Percentiles rank a stretch among this genome's conserved stretches.
phyloP scores from a whole-genome alignment of 2,329 filamentous ascomycete genomes.

The Trichoderma sp. region DNA sequence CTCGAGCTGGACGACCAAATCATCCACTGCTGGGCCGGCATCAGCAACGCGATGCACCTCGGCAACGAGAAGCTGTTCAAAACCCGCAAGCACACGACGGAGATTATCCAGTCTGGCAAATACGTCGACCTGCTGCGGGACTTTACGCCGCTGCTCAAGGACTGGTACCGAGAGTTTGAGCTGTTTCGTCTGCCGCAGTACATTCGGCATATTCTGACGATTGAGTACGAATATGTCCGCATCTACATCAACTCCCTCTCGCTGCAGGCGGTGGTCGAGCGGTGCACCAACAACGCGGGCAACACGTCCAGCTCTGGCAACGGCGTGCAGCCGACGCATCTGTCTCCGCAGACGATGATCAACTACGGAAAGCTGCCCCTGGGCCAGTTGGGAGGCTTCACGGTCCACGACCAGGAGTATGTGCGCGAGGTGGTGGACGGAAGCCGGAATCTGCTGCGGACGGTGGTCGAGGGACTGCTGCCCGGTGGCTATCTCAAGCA shows the following conservation, averaged over 20 bases:
- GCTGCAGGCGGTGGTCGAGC: constrained; percentile 89
- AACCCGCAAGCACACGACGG: constrained; percentile 81
- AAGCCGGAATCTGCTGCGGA: constrained; percentile 70
- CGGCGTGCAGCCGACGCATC: constrained; percentile 32
- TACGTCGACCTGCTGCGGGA: constrained; percentile 79
- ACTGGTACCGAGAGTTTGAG: constrained; percentile 82
- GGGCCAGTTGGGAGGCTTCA: constrained; percentile 61
- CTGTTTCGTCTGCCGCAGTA: constrained; percentile 65
- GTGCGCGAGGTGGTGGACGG: constrained; percentile 75
- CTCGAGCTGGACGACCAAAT: constrained; percentile 66
- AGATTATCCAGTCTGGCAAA: constrained; percentile 79
- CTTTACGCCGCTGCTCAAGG: constrained; percentile 72
- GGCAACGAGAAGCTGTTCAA: constrained; percentile 87
- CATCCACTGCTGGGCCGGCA: constrained; percentile 87
- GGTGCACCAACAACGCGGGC: constrained; percentile 73
- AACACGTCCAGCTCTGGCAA: constrained; percentile 40
- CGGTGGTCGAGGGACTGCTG: constrained; percentile 72
- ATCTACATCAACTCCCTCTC: constrained; percentile 94
- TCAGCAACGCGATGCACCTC: constrained; percentile 87
- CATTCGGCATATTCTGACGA: constrained; percentile 74
- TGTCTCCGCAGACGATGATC: constrained; percentile 63
- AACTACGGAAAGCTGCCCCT: constrained; percentile 63
- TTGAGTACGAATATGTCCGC: constrained; percentile 93
- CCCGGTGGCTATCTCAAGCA: constrained; percentile 76
- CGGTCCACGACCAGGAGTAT: constrained; percentile 66